Conservation (phyloP, 495 filamentous ascomycete species). For the Corynascus novoguineensis region DNA sequence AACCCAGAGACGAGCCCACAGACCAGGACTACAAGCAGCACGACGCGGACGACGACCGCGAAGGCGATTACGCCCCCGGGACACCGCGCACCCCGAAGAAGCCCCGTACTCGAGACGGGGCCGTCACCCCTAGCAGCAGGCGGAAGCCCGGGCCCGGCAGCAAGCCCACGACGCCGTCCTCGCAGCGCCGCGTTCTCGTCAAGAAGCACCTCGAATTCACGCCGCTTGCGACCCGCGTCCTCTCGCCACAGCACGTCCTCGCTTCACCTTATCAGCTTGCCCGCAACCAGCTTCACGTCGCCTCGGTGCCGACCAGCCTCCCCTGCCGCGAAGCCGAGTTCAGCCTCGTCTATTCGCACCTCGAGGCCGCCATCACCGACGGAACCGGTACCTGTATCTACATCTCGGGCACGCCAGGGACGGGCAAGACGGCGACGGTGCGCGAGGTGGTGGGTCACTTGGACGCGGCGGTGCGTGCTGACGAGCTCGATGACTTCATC, state of each 20-base stretch:
- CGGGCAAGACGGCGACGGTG: conserved; percentile 96
- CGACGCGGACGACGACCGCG: conserved; percentile 33
- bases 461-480: conserved; percentile 72
- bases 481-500: conserved; percentile 97
- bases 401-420: conserved; percentile 98
- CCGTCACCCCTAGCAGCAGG: conserved; percentile 31
- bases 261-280: conserved; percentile 89
- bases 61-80: conserved; percentile 39
- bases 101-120: conserved; percentile 23
- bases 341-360: conserved; percentile 81
- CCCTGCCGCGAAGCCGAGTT: conserved; percentile 94
- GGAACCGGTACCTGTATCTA: conserved; percentile 95
- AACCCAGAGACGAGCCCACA: conserved; percentile 25
- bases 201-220: conserved; percentile 96
- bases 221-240: conserved; percentile 77
- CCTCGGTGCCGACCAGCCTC: conserved; percentile 78
- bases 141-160: conserved; percentile 37
- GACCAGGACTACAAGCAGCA: conserved; percentile 49
- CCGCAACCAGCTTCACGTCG: conserved; percentile 84
- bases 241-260: conserved; percentile 71
- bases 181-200: conserved; percentile 62
- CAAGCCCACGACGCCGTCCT: conserved; percentile 58
- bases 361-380: conserved; percentile 90
- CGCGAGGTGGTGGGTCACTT: conserved; percentile 89
- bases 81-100: conserved; percentile 36